Conservation (phyloP, 805 yeast genomes). For the Hanseniaspora jakobsenii region DNA sequence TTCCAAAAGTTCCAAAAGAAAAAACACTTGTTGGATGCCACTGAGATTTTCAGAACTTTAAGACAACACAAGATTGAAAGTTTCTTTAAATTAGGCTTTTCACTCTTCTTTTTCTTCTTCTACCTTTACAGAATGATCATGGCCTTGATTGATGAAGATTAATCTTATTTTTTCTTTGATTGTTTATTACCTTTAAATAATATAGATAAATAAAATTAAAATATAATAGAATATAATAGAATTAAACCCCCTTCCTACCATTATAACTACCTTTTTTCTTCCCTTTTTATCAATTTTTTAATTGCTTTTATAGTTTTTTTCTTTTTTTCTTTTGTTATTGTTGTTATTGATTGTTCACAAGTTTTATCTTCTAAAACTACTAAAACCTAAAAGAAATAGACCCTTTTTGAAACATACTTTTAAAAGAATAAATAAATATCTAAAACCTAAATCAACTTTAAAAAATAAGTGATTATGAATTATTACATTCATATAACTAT, state of each 20-base stretch:
- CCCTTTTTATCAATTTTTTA: too few species aligned
- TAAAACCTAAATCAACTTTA: too few species aligned
- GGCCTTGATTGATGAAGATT: constrained; percentile 68
- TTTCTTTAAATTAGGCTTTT: constrained; percentile 82
- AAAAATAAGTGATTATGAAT: too few species aligned
- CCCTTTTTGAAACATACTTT: too few species aligned
- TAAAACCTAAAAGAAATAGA: too few species aligned
- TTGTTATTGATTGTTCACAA: not conserved
- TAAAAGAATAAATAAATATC: too few species aligned
- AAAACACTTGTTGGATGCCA: constrained; percentile 83
- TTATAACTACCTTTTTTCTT: too few species aligned
- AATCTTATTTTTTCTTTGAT: not conserved
- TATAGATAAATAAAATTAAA: not conserved
- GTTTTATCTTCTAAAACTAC: too few species aligned
- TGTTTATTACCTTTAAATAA: not conserved
- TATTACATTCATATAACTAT: too few species aligned
- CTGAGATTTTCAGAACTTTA: constrained; percentile 91
- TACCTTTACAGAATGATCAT: constrained; percentile 93
- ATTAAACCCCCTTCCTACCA: too few species aligned
- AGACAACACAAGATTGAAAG: constrained; percentile 87
- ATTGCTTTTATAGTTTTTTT: not conserved
- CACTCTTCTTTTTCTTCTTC: constrained; percentile 83
- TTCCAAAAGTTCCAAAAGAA: constrained; percentile 65
- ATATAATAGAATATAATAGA: too few species aligned
- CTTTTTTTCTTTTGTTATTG: not conserved